Evolutionary conservation across 768 basidiomycete genomes (phyloP).

Genomic region (Chlorophyllum brunneum): DNA sequence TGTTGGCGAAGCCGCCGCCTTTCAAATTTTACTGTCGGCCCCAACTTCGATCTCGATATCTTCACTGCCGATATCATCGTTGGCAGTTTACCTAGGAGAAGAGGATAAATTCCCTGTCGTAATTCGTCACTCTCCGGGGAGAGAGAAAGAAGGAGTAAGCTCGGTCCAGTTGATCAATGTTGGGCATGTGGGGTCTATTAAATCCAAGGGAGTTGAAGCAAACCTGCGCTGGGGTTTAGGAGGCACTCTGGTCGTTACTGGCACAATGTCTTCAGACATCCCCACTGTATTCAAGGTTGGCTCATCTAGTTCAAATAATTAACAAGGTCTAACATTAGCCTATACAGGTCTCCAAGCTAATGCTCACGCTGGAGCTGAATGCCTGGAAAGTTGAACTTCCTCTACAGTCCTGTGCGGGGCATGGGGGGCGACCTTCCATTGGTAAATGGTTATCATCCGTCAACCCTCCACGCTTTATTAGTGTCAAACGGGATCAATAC

Average conservation of each 20-base stretch:
- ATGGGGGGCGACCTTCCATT: slow-evolving; percentile 28
- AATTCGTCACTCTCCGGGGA: slow-evolving; percentile 39
- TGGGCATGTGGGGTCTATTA: slow-evolving; percentile 1
- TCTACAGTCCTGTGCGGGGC: slow-evolving; percentile 37
- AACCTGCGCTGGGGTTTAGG: slow-evolving; percentile 59
- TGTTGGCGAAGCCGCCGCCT: slow-evolving; percentile 60
- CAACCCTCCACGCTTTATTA: slow-evolving; percentile 49
- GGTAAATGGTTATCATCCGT: slow-evolving; percentile 57
- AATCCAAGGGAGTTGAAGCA: slow-evolving; percentile 27
- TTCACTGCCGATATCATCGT: slow-evolving; percentile 54
- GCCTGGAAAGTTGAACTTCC: slow-evolving; percentile 68
- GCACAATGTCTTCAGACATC: slow-evolving; percentile 47
- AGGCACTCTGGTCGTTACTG: slow-evolving; percentile 52
- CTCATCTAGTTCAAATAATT: background rate
- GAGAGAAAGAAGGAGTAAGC: slow-evolving; percentile 1
- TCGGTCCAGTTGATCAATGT: slow-evolving; percentile 35
- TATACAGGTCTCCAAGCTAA: slow-evolving; percentile 40
- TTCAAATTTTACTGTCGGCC: slow-evolving; percentile 68
- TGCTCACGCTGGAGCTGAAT: slow-evolving; percentile 52
- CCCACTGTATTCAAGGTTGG: slow-evolving; percentile 53
- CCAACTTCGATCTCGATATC: slow-evolving; percentile 46
- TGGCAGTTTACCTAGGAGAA: slow-evolving; percentile 58
- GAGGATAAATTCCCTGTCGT: slow-evolving; percentile 38
- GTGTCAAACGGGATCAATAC: slow-evolving; percentile 42
- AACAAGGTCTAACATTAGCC: background rate